A percentile compares a stretch with the other conserved stretches of the same genome.
phyloP scores from a whole-genome alignment of 352 stramenopile genomes.

The Hyaloperonospora brassicae region DNA sequence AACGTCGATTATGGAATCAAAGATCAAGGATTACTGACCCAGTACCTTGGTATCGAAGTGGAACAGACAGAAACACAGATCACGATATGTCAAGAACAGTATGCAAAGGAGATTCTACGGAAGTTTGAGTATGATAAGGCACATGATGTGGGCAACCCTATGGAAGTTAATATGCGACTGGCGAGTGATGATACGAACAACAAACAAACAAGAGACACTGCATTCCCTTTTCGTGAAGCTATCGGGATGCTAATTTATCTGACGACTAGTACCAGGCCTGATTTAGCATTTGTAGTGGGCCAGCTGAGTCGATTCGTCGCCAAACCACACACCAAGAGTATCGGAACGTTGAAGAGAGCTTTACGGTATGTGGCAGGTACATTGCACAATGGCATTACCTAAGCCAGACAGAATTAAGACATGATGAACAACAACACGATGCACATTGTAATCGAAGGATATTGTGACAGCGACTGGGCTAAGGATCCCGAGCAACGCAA shows the following conservation, averaged over 20 bases:
- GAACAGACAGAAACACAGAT: neutral
- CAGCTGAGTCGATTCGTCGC: constrained; percentile 23
- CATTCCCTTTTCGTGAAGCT: constrained; percentile 6
- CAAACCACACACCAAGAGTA: constrained; percentile 3
- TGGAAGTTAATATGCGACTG: constrained; percentile 11
- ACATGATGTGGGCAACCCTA: constrained; percentile 4
- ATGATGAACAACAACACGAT: too few species aligned
- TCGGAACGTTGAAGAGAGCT: constrained; percentile 1
- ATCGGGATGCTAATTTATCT: constrained; percentile 26
- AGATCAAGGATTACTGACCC: neutral
- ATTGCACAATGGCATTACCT: neutral
- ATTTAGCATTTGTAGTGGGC: constrained; percentile 18
- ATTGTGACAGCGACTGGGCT: neutral
- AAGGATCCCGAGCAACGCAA: neutral
- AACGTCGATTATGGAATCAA: neutral
- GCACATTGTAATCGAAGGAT: neutral
- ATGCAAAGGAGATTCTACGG: neutral
- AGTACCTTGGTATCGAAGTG: constrained; percentile 1
- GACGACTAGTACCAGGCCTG: constrained; percentile 16
- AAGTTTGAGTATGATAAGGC: neutral
- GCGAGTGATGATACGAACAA: constrained; percentile 1
- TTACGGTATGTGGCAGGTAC: constrained; percentile 4
- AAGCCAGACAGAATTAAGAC: neutral
- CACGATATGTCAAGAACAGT: neutral
- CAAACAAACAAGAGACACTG: neutral